Conservation (phyloP, 2,329 filamentous ascomycete species). For the Lasiodiplodia sp. region DNA sequence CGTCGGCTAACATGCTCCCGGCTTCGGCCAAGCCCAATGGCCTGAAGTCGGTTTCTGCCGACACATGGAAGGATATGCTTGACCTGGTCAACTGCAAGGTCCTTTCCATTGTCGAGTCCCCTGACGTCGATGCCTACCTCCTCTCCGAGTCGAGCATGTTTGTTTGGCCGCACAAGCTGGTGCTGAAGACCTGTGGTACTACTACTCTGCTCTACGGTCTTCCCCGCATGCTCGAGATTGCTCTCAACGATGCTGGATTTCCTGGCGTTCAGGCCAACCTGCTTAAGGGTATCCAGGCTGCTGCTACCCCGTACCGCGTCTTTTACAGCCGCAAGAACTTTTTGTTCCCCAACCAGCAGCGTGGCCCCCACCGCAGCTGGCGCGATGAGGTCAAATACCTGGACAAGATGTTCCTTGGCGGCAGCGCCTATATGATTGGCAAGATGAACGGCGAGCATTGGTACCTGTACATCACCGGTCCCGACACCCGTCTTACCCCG, state of each 20-base stretch:
- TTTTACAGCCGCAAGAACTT: slow-evolving; percentile 99
- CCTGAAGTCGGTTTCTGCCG: slow-evolving; percentile 82
- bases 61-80: slow-evolving; percentile 95
- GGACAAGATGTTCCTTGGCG: slow-evolving; percentile 88
- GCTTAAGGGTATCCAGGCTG: slow-evolving; percentile 71
- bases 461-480: slow-evolving; percentile 96
- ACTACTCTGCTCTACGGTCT: slow-evolving; percentile 91
- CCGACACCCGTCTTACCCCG: slow-evolving; percentile 79
- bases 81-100: slow-evolving; percentile 99
- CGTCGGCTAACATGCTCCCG: slow-evolving; percentile 76
- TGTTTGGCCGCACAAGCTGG: slow-evolving; percentile 99
- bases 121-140: slow-evolving; percentile 94
- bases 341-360: slow-evolving; percentile 92
- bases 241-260: slow-evolving; percentile 86
- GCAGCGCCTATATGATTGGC: slow-evolving; percentile 98
- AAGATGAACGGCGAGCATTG: slow-evolving; percentile 99
- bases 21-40: slow-evolving; percentile 74
- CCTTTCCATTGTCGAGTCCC: slow-evolving; percentile 89
- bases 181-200: slow-evolving; percentile 97
- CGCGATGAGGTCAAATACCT: slow-evolving; percentile 92
- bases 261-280: slow-evolving; percentile 76
- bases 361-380: slow-evolving; percentile 95
- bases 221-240: slow-evolving; percentile 90
- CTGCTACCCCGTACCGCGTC: slow-evolving; percentile 89
- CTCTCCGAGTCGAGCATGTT: slow-evolving; percentile 99